phyloP scores from a whole-genome alignment of 2,329 filamentous ascomycete genomes.

The Paecilomyces variotii region DNA sequence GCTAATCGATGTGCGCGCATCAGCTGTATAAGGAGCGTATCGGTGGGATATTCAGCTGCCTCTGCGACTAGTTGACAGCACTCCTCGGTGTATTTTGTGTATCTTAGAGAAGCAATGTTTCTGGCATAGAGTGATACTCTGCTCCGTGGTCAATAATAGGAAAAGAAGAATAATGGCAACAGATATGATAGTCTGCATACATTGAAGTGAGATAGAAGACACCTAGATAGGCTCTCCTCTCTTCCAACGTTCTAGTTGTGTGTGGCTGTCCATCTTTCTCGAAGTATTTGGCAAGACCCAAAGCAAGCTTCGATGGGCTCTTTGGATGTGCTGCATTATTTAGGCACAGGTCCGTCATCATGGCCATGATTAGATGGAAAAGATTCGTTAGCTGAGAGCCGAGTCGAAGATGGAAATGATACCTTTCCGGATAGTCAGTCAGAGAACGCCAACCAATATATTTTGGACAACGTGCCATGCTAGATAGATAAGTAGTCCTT shows the following conservation, averaged over 20 bases:
- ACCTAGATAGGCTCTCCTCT: slow-evolving; percentile 45
- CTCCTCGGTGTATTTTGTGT: slow-evolving; percentile 45
- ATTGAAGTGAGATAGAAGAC: slow-evolving; percentile 49
- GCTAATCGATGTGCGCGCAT: slow-evolving; percentile 45
- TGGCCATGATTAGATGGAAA: slow-evolving; percentile 40
- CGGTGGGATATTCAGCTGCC: slow-evolving; percentile 39
- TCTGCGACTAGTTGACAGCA: slow-evolving; percentile 42
- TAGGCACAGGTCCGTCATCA: slow-evolving; percentile 43
- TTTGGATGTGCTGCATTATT: slow-evolving; percentile 21
- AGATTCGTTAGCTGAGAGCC: slow-evolving; percentile 44
- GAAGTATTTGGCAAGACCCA: neutral
- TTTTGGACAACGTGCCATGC: slow-evolving; percentile 34
- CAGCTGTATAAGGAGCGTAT: slow-evolving; percentile 40
- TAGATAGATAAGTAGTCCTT: slow-evolving; percentile 40
- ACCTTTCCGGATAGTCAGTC: neutral
- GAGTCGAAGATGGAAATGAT: slow-evolving; percentile 4
- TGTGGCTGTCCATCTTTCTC: slow-evolving; percentile 36
- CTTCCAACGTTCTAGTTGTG: slow-evolving; percentile 41
- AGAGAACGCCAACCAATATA: neutral
- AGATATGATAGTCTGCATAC: slow-evolving; percentile 28
- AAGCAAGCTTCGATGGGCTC: slow-evolving; percentile 19
- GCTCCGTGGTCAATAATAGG: neutral
- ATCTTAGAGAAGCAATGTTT: slow-evolving; percentile 43
- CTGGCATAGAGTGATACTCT: slow-evolving; percentile 26
- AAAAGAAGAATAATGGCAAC: neutral